These are phyloP conservation scores for Kluyveromyces lactis DNA, from an alignment of 805 yeast species.

Conservation along the genomic window DNA sequence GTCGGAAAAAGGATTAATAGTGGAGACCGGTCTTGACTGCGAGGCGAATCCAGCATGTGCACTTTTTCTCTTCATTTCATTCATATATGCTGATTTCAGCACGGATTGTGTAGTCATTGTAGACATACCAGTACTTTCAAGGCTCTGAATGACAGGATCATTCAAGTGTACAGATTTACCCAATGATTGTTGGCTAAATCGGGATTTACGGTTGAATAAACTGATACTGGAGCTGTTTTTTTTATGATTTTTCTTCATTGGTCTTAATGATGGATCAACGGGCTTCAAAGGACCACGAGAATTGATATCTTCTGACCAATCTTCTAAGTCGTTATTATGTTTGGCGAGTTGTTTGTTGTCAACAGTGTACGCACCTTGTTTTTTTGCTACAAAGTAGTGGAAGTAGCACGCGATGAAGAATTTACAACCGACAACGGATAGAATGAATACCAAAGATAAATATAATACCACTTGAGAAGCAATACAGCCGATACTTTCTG, in stretches of 20 bases:
- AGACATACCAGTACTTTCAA: constrained; percentile 27
- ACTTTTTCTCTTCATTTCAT: neutral
- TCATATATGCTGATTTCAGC: constrained; percentile 3
- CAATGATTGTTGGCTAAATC: neutral
- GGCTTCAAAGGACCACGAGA: constrained; percentile 43
- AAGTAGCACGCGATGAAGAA: constrained; percentile 83
- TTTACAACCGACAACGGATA: constrained; percentile 69
- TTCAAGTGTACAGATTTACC: constrained; percentile 1
- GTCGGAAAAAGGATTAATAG: constrained; percentile 1
- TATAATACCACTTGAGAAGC: constrained; percentile 80
- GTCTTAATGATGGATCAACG: constrained; percentile 45
- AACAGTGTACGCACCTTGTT: constrained; percentile 69
- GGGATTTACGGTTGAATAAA: constrained; percentile 7
- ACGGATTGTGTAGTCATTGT: constrained; percentile 56
- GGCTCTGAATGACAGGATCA: constrained; percentile 2
- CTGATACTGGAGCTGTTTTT: constrained; percentile 1
- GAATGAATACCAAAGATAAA: constrained; percentile 74
- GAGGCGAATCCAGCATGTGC: neutral
- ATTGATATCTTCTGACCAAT: constrained; percentile 70
- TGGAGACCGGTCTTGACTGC: constrained; percentile 1
- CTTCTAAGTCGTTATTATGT: constrained; percentile 63
- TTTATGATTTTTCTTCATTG: constrained; percentile 24
- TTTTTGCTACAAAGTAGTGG: constrained; percentile 71
- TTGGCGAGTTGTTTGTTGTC: constrained; percentile 52
- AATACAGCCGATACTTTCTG: constrained; percentile 87